phyloP scores from a whole-genome alignment of 1,284 basidiomycete genomes.

The Trichosporon ovoides region DNA sequence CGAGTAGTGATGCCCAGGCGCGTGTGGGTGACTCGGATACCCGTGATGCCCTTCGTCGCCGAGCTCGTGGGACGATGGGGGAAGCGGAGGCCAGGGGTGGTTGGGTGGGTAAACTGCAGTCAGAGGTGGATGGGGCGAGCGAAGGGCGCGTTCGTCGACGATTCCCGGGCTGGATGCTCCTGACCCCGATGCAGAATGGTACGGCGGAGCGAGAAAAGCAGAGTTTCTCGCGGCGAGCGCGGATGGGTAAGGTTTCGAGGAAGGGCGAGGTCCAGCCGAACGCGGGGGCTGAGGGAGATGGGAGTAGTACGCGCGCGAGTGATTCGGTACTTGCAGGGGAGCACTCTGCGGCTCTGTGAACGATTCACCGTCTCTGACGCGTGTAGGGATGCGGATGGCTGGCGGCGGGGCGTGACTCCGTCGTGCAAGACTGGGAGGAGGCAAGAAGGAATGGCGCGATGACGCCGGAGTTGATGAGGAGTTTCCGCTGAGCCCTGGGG shows the following conservation, averaged over 20 bases:
- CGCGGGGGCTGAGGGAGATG: constrained; percentile 13
- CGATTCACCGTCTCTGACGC: constrained; percentile 7
- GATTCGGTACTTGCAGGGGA: constrained; percentile 11
- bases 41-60: constrained; percentile 2
- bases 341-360: constrained; percentile 10
- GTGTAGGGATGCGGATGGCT: constrained; percentile 14
- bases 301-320: constrained; percentile 6
- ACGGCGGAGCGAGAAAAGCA: constrained; percentile 7
- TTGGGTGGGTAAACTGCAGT: constrained; percentile 29
- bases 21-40: background rate
- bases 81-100: constrained; percentile 20
- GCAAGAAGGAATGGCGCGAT: constrained; percentile 6
- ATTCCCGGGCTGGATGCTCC: constrained; percentile 2
- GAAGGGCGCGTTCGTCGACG: constrained; percentile 17
- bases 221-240: constrained; percentile 7
- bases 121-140: constrained; percentile 43
- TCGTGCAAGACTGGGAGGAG: constrained; percentile 10
- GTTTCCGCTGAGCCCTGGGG: background rate
- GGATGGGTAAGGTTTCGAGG: constrained; percentile 8
- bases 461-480: constrained; percentile 6
- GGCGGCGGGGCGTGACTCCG: constrained; percentile 15
- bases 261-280: constrained; percentile 10
- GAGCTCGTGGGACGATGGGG: constrained; percentile 4
- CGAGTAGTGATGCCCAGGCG: constrained; percentile 6
- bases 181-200: constrained; percentile 3